phyloP scores from a whole-genome alignment of 495 filamentous ascomycete genomes.

The Penicillium silybi region DNA sequence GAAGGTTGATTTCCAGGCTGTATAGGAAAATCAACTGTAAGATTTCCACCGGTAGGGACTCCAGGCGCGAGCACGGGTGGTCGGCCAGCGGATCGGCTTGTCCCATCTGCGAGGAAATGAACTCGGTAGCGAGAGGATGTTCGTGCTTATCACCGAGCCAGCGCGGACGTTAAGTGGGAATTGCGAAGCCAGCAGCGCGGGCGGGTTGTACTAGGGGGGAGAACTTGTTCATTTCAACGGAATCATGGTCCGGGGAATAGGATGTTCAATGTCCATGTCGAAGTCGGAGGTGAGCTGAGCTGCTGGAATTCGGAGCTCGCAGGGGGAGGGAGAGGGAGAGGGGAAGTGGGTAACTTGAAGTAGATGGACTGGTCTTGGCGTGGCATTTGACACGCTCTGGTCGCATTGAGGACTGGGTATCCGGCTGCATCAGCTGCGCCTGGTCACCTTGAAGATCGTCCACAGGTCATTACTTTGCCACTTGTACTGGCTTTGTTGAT shows the following conservation, averaged over 20 bases:
- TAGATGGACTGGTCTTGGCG: slow-evolving; percentile 20
- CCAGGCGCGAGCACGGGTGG: slow-evolving; percentile 34
- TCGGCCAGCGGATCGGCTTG: slow-evolving; percentile 7
- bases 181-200: background rate
- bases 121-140: background rate
- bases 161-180: background rate
- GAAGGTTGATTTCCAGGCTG: slow-evolving; percentile 48
- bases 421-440: background rate
- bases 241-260: background rate
- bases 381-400: background rate
- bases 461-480: background rate
- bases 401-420: background rate
- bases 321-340: slow-evolving; percentile 2
- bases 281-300: background rate
- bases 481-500: background rate
- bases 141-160: background rate
- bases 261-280: background rate
- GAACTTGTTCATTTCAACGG: slow-evolving; percentile 5
- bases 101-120: slow-evolving; percentile 10
- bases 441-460: background rate
- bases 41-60: slow-evolving; percentile 50
- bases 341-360: slow-evolving; percentile 18
- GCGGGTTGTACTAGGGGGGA: background rate
- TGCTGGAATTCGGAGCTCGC: background rate
- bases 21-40: slow-evolving; percentile 50